Conservation (phyloP, 495 filamentous ascomycete species). For the Podospora pseudocomata region DNA sequence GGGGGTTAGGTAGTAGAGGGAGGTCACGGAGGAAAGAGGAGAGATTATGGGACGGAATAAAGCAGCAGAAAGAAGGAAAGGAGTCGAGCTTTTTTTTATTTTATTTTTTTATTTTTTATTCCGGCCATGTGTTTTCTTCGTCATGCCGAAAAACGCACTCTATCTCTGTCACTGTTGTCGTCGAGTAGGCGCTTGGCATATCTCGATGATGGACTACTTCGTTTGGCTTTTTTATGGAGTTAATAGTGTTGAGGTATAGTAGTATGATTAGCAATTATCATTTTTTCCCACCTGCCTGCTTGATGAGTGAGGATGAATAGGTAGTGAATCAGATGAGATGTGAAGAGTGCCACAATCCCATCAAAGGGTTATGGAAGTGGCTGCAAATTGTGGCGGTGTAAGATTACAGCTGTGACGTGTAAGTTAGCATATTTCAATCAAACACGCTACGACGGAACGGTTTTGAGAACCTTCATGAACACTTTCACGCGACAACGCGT, state of each 20-base stretch:
- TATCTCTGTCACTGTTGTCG: background rate
- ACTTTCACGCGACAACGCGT: slow-evolving; percentile 1
- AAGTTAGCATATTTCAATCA: background rate
- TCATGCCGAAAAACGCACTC: background rate
- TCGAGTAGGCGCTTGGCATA: background rate
- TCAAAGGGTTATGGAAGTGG: background rate
- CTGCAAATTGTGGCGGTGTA: background rate
- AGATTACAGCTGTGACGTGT: background rate
- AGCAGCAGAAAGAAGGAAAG: background rate
- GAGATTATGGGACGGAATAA: background rate
- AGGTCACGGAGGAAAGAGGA: background rate
- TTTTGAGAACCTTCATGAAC: slow-evolving; percentile 7
- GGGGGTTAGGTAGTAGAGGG: background rate
- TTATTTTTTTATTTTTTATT: background rate
- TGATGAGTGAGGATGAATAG: background rate
- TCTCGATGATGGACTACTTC: background rate
- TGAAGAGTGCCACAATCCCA: background rate
- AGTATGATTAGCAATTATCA: background rate
- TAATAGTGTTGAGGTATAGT: background rate
- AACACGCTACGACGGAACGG: background rate
- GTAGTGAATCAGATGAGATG: background rate
- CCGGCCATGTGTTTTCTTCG: background rate
- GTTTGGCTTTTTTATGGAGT: background rate
- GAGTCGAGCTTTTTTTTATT: background rate
- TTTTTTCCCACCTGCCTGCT: background rate